A percentile compares a stretch with the other conserved stretches of the same genome.
Conservation (phyloP, 495 filamentous ascomycete species). For the Jackrogersella minutella region DNA sequence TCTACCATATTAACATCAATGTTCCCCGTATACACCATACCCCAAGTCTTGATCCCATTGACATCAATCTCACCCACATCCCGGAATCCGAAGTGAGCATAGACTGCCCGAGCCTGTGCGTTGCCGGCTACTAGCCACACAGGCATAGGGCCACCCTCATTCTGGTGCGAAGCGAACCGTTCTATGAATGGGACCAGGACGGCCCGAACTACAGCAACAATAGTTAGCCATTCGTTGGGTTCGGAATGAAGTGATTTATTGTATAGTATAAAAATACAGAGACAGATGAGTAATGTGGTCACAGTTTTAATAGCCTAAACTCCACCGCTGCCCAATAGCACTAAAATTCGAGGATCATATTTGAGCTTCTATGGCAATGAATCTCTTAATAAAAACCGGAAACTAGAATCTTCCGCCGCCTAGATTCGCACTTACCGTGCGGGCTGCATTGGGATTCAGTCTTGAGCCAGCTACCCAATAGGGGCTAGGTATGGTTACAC, state of each 20-base stretch:
- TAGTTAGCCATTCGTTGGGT: background rate
- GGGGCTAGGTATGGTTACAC: no score
- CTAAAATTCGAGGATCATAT: no score
- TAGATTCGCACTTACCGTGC: no score
- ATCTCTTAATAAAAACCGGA: no score
- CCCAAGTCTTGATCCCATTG: slow-evolving; percentile 23
- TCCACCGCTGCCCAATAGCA: background rate
- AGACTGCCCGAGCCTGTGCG: slow-evolving; percentile 16
- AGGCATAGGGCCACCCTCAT: slow-evolving; percentile 27
- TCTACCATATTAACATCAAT: slow-evolving; percentile 8
- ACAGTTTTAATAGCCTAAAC: background rate
- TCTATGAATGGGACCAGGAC: slow-evolving; percentile 27
- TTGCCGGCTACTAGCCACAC: slow-evolving; percentile 29
- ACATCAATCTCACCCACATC: slow-evolving; percentile 11
- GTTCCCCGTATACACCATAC: slow-evolving; percentile 30
- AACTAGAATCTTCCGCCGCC: no score
- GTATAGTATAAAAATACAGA: background rate
- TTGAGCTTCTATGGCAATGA: no score
- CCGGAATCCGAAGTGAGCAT: slow-evolving; percentile 25
- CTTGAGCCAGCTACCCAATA: no score
- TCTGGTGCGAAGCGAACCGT: slow-evolving; percentile 15
- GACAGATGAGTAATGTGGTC: background rate
- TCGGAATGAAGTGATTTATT: background rate
- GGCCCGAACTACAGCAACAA: slow-evolving; percentile 6
- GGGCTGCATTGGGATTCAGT: no score